Percentiles rank a stretch among this genome's conserved stretches.
These are phyloP conservation scores for Ascocoryne sarcoides DNA, from an alignment of 2,329 filamentous ascomycete species.

Conservation along the genomic window DNA sequence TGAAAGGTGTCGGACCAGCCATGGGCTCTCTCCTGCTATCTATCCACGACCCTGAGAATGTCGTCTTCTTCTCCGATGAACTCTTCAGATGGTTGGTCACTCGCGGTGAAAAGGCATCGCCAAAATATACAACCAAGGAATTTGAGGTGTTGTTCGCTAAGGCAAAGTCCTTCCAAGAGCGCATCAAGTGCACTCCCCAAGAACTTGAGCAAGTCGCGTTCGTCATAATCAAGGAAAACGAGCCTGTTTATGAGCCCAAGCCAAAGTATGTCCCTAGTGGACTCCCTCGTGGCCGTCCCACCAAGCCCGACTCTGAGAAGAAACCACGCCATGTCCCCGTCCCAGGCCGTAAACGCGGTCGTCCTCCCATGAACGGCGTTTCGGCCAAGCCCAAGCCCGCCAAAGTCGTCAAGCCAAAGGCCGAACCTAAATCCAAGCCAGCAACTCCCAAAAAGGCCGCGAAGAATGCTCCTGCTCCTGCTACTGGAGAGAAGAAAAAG, in stretches of 20 bases:
- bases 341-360: background rate
- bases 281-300: slow-evolving; percentile 17
- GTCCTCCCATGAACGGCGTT: too few species aligned
- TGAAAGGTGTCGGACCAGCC: slow-evolving; percentile 72
- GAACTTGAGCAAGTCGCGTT: slow-evolving; percentile 65
- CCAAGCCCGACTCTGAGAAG: slow-evolving; percentile 9
- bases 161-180: slow-evolving; percentile 35
- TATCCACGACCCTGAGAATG: slow-evolving; percentile 47
- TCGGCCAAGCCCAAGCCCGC: background rate
- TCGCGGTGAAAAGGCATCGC: slow-evolving; percentile 38
- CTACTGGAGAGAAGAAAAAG: background rate
- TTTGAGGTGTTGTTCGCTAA: slow-evolving; percentile 47
- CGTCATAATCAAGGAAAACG: slow-evolving; percentile 46
- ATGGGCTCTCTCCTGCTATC: slow-evolving; percentile 68
- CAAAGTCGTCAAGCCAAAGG: background rate
- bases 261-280: slow-evolving; percentile 17
- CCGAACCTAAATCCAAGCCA: background rate
- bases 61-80: slow-evolving; percentile 76
- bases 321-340: background rate
- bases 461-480: background rate
- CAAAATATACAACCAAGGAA: slow-evolving; percentile 64
- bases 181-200: slow-evolving; percentile 47
- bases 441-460: background rate
- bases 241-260: slow-evolving; percentile 17
- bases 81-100: slow-evolving; percentile 63